Base-by-base conservation (phyloP, 2,329 filamentous ascomycete species). In the Trichoderma polysporum region DNA sequence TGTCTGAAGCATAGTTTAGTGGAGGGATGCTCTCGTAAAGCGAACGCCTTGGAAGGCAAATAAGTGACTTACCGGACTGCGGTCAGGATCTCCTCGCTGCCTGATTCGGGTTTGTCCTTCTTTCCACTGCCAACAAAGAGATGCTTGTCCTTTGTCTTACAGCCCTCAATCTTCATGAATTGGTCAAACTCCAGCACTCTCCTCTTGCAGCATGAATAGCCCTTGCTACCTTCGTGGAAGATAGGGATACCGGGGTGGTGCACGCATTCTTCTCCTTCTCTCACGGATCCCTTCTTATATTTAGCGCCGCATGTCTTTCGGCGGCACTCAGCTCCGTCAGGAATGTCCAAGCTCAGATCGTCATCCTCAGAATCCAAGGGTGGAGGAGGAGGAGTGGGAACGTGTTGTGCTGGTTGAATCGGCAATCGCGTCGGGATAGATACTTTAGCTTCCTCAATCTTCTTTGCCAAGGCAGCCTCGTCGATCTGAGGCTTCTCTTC, bases 171-270 rank as follows among this genome's bases (percentile, higher is more conserved):
- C 79, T 92, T 95, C 89, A 99, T 89, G 80, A 99, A 99, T 79
- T 98, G 91, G 77, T 99, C 94, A 79, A 99, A 99, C 76, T 99
- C 95, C 68, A 99, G 82, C 67, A 99, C 95, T 41, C 93, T 87
- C 73, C 93, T 85, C 86, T 98, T 98, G 82, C 95, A 99, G 83
- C 95, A 99, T 68, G 89, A 93, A 85, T 95, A 99, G 1, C 95
- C 95, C 83, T 99, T 99, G 81, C 92, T 97, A 39, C 95, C 95
- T 82, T 99, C 95, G 78, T 99, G 95, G 81, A 99, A 99, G 71
- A 99, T 90, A 27, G 95, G 92, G 25, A 86, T 88, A 4, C 95
- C 95, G 0, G 95, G 94, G 79, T 99, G 95, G 75, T 97, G 90
- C 54, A 92, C 85, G 76, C 95, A 99, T 69, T 87, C 84, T 82